Conservation (phyloP, 2,329 filamentous ascomycete genomes). For the Alternaria gaisen region DNA sequence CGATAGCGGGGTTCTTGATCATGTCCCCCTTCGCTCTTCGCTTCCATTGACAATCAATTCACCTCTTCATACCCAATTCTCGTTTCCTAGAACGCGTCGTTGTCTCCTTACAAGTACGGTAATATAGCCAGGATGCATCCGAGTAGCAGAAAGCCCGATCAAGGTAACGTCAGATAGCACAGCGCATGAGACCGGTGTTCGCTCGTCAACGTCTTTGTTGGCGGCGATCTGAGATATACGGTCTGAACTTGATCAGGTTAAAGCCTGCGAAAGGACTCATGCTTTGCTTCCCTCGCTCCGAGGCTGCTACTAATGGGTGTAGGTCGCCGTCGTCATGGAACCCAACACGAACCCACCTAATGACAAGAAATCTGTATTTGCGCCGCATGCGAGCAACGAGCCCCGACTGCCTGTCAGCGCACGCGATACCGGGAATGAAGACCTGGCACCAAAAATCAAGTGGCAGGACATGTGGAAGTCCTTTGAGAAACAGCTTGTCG, state of each 20-base stretch:
- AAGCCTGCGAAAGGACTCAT: conserved; percentile 65
- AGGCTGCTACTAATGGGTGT: conserved; percentile 44
- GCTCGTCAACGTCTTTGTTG: conserved; percentile 15
- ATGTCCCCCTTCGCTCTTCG: background rate
- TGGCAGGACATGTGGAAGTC: conserved; percentile 35
- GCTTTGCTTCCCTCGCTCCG: conserved; percentile 47
- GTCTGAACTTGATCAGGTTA: conserved; percentile 64
- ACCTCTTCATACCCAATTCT: background rate
- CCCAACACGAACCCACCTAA: conserved; percentile 11
- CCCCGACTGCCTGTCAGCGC: conserved; percentile 29
- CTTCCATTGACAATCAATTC: background rate
- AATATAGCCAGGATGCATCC: conserved; percentile 39
- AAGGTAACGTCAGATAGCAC: conserved; percentile 47
- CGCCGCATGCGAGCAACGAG: conserved; percentile 29
- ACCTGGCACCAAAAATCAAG: conserved; percentile 12
- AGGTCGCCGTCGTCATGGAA: conserved; percentile 43
- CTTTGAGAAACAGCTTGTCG: conserved; percentile 55
- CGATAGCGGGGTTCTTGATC: conserved; percentile 3
- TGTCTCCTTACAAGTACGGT: conserved; percentile 34
- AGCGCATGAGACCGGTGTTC: conserved; percentile 53
- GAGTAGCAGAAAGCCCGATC: conserved; percentile 49
- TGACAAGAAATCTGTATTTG: conserved; percentile 27
- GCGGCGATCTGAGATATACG: conserved; percentile 61
- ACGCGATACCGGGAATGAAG: background rate
- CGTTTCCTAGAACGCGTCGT: background rate